Evolutionary conservation across 306 rosid genomes (phyloP).

Genomic region (Cicer chorassanicum): DNA sequence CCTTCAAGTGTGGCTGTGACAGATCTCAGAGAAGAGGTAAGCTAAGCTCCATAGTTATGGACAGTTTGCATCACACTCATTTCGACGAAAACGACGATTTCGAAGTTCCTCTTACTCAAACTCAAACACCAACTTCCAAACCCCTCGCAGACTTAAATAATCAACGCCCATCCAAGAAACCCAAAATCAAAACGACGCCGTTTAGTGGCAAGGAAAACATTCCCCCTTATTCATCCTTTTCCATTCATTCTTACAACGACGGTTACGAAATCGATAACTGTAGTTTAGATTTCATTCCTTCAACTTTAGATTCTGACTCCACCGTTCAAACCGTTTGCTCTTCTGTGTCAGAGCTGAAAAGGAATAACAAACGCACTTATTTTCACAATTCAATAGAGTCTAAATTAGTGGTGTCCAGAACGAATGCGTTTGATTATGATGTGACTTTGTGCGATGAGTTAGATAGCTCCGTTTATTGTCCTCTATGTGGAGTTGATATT

Average conservation of each 20-base stretch:
- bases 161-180: conserved; percentile 53
- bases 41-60: conserved; percentile 28
- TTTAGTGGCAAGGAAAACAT: conserved; percentile 55
- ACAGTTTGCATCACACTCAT: conserved; percentile 1
- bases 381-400: conserved; percentile 73
- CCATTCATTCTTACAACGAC: conserved; percentile 25
- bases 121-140: conserved; percentile 51
- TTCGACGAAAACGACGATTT: conserved; percentile 55
- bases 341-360: conserved; percentile 42
- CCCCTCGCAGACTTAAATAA: conserved; percentile 36
- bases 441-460: conserved; percentile 53
- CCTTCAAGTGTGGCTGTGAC: background rate
- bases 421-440: conserved; percentile 43
- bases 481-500: conserved; percentile 76
- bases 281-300: conserved; percentile 65
- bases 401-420: conserved; percentile 53
- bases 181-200: conserved; percentile 43
- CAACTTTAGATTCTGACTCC: conserved; percentile 50
- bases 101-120: conserved; percentile 67
- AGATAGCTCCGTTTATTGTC: conserved; percentile 58
- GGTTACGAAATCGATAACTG: conserved; percentile 42
- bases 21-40: conserved; percentile 1
- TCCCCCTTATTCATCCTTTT: conserved; percentile 30
- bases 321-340: background rate
- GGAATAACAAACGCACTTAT: conserved; percentile 45